phyloP scores from a whole-genome alignment of 148 eudicot genomes.

The Rhododendron ovatum region DNA sequence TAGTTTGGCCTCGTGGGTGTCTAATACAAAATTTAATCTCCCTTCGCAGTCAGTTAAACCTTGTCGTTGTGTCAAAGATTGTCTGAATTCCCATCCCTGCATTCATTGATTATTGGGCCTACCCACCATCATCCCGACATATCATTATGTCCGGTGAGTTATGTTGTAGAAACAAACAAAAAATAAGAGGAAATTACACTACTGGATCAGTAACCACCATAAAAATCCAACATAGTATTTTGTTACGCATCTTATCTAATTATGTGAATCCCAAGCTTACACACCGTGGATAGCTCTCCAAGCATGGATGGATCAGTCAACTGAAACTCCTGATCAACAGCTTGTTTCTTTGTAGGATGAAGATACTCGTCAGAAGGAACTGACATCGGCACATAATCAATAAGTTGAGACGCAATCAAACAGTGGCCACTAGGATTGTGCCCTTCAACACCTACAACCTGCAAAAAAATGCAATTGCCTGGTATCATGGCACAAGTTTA shows the following conservation, averaged over 20 bases:
- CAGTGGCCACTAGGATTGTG: conserved; percentile 96
- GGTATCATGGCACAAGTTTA: background rate
- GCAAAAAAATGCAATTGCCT: conserved; percentile 17
- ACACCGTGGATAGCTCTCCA: conserved; percentile 74
- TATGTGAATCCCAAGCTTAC: conserved; percentile 23
- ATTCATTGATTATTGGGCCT: background rate
- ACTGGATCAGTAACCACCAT: background rate
- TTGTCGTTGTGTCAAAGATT: background rate
- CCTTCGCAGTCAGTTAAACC: background rate
- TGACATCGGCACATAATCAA: conserved; percentile 49
- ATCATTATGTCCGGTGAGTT: background rate
- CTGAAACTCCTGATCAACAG: conserved; percentile 45
- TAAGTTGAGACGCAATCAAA: conserved; percentile 69
- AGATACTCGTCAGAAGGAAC: conserved; percentile 34
- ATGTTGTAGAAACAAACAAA: background rate
- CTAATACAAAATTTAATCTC: background rate
- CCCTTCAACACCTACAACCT: conserved; percentile 92
- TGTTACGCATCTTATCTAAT: background rate
- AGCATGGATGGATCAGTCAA: conserved; percentile 28
- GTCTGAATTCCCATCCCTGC: background rate
- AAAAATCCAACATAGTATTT: background rate
- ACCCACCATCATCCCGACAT: background rate
- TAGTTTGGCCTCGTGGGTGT: background rate
- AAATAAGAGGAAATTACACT: background rate
- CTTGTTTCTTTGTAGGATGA: conserved; percentile 71